A percentile compares a stretch with the other conserved stretches of the same genome.
Conservation (phyloP, 352 stramenopile species). For the Phytopythium montanum region DNA sequence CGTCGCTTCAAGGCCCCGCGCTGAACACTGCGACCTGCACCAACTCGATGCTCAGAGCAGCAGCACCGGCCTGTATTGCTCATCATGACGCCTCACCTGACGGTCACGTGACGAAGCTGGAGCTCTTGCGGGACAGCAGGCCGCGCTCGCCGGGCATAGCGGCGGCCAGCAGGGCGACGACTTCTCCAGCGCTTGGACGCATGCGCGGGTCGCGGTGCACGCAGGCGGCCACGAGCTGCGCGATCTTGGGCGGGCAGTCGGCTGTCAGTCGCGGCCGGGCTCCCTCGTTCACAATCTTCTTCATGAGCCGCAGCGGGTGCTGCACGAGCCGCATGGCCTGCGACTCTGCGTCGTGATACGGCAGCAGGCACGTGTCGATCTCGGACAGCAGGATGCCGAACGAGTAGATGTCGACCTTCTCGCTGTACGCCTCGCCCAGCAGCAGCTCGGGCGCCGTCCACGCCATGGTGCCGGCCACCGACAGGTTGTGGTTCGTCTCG, state of each 20-base stretch:
- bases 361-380: constrained; percentile 67
- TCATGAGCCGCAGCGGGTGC: constrained; percentile 54
- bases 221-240: constrained; percentile 52
- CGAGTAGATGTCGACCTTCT: constrained; percentile 81
- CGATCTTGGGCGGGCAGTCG: constrained; percentile 53
- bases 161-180: constrained; percentile 36
- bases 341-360: constrained; percentile 55
- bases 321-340: constrained; percentile 37
- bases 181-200: constrained; percentile 44
- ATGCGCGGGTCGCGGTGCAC: constrained; percentile 43
- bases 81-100: no score
- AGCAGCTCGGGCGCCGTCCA: constrained; percentile 65
- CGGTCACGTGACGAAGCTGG: constrained; percentile 20
- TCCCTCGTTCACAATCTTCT: constrained; percentile 50
- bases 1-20: not conserved
- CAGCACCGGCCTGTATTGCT: no score
- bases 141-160: constrained; percentile 20
- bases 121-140: constrained; percentile 29
- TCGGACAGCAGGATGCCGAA: constrained; percentile 69
- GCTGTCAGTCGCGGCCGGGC: constrained; percentile 50
- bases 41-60: no score
- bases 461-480: constrained; percentile 50
- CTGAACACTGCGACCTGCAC: not conserved
- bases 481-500: constrained; percentile 41
- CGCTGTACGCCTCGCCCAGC: constrained; percentile 60